Evolutionary conservation across 768 basidiomycete genomes (phyloP).

Genomic region (Fomitopsis serialis): DNA sequence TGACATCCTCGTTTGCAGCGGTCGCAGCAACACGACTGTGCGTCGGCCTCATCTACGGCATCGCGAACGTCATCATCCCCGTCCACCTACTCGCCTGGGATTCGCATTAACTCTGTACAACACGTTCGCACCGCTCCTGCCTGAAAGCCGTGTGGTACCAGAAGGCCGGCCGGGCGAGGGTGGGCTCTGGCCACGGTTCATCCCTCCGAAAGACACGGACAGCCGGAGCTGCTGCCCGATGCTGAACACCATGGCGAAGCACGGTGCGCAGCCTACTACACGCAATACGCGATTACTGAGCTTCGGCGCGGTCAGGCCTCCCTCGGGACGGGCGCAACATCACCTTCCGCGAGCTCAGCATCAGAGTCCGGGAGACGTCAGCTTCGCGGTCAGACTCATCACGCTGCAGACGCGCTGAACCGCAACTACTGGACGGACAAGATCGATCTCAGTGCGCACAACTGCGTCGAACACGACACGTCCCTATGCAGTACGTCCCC

Average conservation of each 20-base stretch:
- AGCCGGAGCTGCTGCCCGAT: constrained; percentile 73
- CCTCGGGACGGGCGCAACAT: constrained; percentile 69
- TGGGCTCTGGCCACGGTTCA: constrained; percentile 67
- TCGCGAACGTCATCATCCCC: constrained; percentile 10
- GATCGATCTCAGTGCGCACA: constrained; percentile 67
- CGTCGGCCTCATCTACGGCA: constrained; percentile 7
- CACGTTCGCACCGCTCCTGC: constrained; percentile 41
- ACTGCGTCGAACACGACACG: constrained; percentile 70
- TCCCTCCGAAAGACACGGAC: constrained; percentile 52
- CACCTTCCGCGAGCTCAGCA: constrained; percentile 43
- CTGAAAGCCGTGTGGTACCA: constrained; percentile 17
- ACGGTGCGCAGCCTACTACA: constrained; percentile 43
- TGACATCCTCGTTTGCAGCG: constrained; percentile 1
- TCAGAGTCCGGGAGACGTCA: constrained; percentile 50
- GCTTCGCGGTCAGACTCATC: constrained; percentile 65
- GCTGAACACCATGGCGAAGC: constrained; percentile 79
- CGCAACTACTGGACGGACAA: constrained; percentile 51
- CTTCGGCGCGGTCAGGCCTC: constrained; percentile 24
- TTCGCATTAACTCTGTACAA: constrained; percentile 45
- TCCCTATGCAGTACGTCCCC: constrained; percentile 54
- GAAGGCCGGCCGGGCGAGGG: constrained; percentile 37
- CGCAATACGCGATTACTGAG: neutral
- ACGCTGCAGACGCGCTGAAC: constrained; percentile 50
- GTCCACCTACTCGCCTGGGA: constrained; percentile 44
- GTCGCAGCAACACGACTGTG: constrained; percentile 10